These are phyloP conservation scores for Coemansia sp. DNA, from an alignment of 192 early-diverging fungal species.

Conservation along the genomic window DNA sequence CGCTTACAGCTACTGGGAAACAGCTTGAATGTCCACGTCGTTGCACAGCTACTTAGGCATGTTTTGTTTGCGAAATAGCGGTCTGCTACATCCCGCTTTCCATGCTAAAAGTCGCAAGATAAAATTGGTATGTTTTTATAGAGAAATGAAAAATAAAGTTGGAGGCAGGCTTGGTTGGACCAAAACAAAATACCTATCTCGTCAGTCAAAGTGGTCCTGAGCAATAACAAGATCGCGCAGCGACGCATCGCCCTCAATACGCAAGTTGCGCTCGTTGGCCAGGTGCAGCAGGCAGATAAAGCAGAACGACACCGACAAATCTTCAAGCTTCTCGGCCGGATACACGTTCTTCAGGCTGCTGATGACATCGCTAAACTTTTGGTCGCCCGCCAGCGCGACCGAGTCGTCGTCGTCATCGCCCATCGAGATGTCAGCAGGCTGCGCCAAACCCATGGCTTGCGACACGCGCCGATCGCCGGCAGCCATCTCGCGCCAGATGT, in stretches of 20 bases:
- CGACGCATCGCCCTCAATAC: constrained; percentile 54
- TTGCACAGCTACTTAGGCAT: constrained; percentile 30
- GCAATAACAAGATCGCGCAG: constrained; percentile 53
- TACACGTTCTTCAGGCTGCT: constrained; percentile 72
- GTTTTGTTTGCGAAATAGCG: constrained; percentile 23
- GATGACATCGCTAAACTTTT: constrained; percentile 75
- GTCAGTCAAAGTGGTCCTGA: constrained; percentile 50
- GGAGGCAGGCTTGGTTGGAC: too few relatives aligned
- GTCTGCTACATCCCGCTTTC: too few relatives aligned
- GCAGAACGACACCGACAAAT: constrained; percentile 96
- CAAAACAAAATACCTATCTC: neutral
- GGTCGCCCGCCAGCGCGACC: constrained; percentile 54
- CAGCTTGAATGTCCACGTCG: constrained; percentile 43
- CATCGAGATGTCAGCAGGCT: constrained; percentile 6
- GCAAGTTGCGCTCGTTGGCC: constrained; percentile 88
- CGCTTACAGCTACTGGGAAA: constrained; percentile 46
- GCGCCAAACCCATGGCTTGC: constrained; percentile 4
- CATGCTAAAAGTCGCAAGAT: neutral
- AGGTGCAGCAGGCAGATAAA: constrained; percentile 97
- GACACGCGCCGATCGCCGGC: constrained; percentile 18
- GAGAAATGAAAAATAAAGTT: constrained; percentile 1
- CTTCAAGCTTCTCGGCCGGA: constrained; percentile 71
- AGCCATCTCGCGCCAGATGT: constrained; percentile 83
- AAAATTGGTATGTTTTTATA: neutral
- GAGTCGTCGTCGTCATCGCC: constrained; percentile 8